Evolutionary conservation across 345 rosid genomes (phyloP).

Genomic region (Erucastrum elatum): DNA sequence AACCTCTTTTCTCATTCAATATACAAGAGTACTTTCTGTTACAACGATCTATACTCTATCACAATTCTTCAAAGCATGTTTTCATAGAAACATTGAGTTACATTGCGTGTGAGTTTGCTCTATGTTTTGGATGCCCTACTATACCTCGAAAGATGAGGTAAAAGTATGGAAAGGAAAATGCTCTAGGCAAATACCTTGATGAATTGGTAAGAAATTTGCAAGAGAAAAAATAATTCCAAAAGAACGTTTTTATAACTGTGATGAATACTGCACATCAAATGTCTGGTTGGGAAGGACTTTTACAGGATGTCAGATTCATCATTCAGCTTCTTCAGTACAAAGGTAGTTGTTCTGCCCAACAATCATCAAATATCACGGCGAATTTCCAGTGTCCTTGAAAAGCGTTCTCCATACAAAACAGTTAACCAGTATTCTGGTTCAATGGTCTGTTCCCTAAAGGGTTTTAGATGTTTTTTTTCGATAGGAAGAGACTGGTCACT

Average conservation of each 20-base stretch:
- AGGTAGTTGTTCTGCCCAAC: neutral
- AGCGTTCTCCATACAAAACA: neutral
- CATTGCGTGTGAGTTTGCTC: no score
- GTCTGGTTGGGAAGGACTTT: neutral
- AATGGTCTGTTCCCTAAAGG: neutral
- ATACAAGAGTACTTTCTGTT: no score
- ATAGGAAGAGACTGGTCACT: neutral
- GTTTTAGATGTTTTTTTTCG: neutral
- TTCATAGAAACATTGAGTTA: no score
- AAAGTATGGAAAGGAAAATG: no score
- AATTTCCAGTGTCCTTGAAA: neutral
- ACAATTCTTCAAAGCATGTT: no score
- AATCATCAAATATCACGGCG: neutral
- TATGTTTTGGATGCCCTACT: no score
- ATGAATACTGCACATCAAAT: neutral
- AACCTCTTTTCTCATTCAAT: no score
- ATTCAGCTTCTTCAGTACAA: neutral
- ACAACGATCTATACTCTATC: no score
- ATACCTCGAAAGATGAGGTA: no score
- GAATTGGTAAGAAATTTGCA: neutral
- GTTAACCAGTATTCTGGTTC: neutral
- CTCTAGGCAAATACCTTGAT: no score
- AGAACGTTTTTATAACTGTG: neutral
- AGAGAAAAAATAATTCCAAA: neutral
- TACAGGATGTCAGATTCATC: neutral